phyloP scores from a whole-genome alignment of 2,329 filamentous ascomycete species.

The Aureobasidium sp. region DNA sequence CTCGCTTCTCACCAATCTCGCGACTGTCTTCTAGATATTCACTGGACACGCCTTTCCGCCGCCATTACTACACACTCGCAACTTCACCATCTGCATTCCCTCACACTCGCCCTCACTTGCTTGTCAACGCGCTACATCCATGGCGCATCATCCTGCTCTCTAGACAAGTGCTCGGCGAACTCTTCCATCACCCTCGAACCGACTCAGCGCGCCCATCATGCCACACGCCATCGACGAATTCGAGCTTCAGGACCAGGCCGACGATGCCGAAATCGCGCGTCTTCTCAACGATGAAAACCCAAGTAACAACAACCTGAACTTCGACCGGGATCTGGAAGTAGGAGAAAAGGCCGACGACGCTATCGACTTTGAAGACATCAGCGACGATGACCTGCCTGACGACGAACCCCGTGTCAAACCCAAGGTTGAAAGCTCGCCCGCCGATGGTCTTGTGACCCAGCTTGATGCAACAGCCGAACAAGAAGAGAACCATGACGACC shows the following conservation, averaged over 20 bases:
- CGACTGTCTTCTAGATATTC: background rate
- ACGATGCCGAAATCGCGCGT: slow-evolving; percentile 23
- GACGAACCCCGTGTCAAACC: slow-evolving; percentile 48
- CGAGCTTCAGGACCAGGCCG: slow-evolving; percentile 17
- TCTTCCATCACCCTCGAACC: background rate
- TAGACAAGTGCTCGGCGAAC: background rate
- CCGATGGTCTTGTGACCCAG: background rate
- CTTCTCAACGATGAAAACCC: slow-evolving; percentile 22
- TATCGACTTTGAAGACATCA: slow-evolving; percentile 82
- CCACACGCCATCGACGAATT: slow-evolving; percentile 29
- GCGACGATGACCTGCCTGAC: slow-evolving; percentile 82
- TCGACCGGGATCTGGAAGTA: slow-evolving; percentile 31
- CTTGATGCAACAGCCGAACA: background rate
- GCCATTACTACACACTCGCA: background rate
- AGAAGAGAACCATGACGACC: slow-evolving; percentile 10
- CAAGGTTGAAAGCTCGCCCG: background rate
- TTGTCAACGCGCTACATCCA: background rate
- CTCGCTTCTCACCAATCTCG: no score
- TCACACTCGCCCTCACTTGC: background rate
- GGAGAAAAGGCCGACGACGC: slow-evolving; percentile 86
- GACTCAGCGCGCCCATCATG: slow-evolving; percentile 21
- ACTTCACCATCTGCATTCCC: background rate
- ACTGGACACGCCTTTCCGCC: background rate
- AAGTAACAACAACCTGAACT: slow-evolving; percentile 21
- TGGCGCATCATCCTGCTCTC: background rate